A percentile compares a stretch with the other conserved stretches of the same genome.
Evolutionary conservation across 495 filamentous ascomycete genomes (phyloP).

Genomic region (Podospora tetraspora): DNA sequence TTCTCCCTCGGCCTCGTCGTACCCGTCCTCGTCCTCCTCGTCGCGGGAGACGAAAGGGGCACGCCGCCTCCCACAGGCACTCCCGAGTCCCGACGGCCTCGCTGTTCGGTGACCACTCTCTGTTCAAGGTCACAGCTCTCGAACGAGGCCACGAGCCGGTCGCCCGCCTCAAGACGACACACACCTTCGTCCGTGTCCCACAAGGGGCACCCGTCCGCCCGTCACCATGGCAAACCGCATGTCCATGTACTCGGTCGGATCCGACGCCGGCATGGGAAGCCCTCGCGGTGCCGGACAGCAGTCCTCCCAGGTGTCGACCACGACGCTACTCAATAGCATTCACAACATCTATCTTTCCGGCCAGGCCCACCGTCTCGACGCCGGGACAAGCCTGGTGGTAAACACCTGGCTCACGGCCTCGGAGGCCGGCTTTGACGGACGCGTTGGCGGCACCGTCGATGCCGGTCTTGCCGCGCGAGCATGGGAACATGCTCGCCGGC

Average conservation of each 20-base stretch:
- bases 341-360: conserved; percentile 82
- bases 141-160: conserved; percentile 6
- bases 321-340: conserved; percentile 82
- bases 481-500: conserved; percentile 93
- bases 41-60: neutral
- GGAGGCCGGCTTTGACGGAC: conserved; percentile 58
- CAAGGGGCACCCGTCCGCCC: conserved; percentile 30
- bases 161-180: neutral
- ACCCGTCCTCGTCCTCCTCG: neutral
- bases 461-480: conserved; percentile 70
- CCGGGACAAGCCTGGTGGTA: conserved; percentile 87
- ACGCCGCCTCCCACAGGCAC: neutral
- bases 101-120: neutral
- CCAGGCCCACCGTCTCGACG: conserved; percentile 77
- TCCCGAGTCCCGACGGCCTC: neutral
- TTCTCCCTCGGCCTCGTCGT: conserved; percentile 3
- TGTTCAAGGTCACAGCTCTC: neutral
- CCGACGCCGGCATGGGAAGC: conserved; percentile 47
- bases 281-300: conserved; percentile 59
- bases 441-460: conserved; percentile 72
- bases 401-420: conserved; percentile 88
- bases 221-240: conserved; percentile 70
- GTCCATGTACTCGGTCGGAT: conserved; percentile 81
- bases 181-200: conserved; percentile 30
- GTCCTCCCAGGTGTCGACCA: conserved; percentile 79